phyloP scores from a whole-genome alignment of 257 asterid species.

The Przewalskia tangutica region DNA sequence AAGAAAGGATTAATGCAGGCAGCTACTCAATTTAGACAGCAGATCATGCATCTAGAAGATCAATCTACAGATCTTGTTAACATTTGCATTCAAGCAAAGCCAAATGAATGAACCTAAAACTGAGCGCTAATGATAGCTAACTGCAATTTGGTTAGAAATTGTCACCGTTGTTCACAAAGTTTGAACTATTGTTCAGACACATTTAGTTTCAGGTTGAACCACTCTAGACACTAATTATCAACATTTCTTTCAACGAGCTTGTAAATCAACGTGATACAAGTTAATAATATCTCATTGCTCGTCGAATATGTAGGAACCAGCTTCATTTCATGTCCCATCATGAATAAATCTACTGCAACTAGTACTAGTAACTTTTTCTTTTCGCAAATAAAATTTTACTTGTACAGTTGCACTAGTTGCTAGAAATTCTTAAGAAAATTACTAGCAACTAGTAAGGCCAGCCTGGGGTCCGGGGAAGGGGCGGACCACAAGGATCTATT shows the following conservation, averaged over 20 bases:
- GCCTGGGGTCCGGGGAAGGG: no score
- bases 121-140: neutral
- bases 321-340: neutral
- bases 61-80: neutral
- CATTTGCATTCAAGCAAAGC: neutral
- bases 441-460: neutral
- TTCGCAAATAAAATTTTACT: neutral
- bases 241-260: neutral
- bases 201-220: neutral
- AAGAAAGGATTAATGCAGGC: neutral
- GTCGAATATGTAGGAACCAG: neutral
- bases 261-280: neutral
- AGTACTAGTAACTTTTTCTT: neutral
- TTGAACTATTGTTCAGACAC: neutral
- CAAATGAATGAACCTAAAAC: neutral
- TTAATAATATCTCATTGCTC: neutral
- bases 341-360: neutral
- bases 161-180: neutral
- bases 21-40: neutral
- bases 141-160: neutral
- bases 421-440: neutral
- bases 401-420: neutral
- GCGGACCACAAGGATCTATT: no score
- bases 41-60: neutral
- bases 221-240: neutral